Evolutionary conservation across 305 asterid species (phyloP).

Genomic region (Rubia tinctorum): DNA sequence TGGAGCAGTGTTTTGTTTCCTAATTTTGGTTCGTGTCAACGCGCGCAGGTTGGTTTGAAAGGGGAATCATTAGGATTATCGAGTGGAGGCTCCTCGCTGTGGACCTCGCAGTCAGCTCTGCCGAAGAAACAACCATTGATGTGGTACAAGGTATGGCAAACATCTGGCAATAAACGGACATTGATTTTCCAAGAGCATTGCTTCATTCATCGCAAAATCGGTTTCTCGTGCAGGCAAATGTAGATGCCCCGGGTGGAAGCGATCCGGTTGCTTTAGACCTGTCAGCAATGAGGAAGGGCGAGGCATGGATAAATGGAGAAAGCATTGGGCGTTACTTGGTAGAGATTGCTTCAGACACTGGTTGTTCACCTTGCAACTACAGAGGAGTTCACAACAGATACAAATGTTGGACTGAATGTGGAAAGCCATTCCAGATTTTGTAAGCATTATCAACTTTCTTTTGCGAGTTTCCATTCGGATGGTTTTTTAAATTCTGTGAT

Average conservation of each 20-base stretch:
- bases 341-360: slow-evolving; percentile 42
- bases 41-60: slow-evolving; percentile 82
- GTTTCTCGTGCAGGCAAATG: slow-evolving; percentile 41
- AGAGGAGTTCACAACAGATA: slow-evolving; percentile 46
- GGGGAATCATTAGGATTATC: slow-evolving; percentile 72
- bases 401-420: slow-evolving; percentile 72
- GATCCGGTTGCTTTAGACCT: slow-evolving; percentile 71
- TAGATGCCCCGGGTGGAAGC: slow-evolving; percentile 68
- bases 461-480: background rate
- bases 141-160: slow-evolving; percentile 85
- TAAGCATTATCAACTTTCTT: slow-evolving; percentile 28
- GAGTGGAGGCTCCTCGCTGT: slow-evolving; percentile 61
- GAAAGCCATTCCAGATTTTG: slow-evolving; percentile 75
- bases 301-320: slow-evolving; percentile 93
- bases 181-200: background rate
- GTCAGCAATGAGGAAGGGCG: slow-evolving; percentile 79
- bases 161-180: background rate
- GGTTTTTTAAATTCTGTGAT: background rate
- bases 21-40: slow-evolving; percentile 13
- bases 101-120: slow-evolving; percentile 56
- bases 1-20: background rate
- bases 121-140: slow-evolving; percentile 80
- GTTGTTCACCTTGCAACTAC: slow-evolving; percentile 65
- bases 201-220: slow-evolving; percentile 6
- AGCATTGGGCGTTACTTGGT: slow-evolving; percentile 95